A percentile compares a stretch with the other conserved stretches of the same genome.
phyloP scores from a whole-genome alignment of 371 early-diverging fungal species.

The Mortierella sp. region DNA sequence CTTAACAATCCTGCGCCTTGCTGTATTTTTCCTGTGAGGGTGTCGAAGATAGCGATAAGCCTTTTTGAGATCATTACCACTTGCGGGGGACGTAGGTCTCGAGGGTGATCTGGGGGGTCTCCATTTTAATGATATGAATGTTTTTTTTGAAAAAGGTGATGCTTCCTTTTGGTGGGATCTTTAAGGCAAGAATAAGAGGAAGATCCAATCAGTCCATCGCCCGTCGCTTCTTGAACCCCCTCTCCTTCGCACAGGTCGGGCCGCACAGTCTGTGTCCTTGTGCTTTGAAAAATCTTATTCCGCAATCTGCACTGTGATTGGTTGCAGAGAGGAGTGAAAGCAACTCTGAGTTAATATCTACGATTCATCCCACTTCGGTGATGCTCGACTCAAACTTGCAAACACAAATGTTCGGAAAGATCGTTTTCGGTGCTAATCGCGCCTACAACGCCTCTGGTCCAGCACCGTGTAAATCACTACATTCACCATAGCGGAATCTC shows the following conservation, averaged over 20 bases:
- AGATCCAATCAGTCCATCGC: constrained; percentile 11
- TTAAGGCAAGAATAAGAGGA: constrained; percentile 51
- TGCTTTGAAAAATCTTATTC: not conserved
- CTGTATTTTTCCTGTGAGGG: not conserved
- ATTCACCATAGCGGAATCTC: not conserved
- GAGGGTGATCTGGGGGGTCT: constrained; percentile 59
- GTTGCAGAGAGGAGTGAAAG: not conserved
- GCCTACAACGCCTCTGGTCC: not conserved
- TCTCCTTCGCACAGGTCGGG: not conserved
- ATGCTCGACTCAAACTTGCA: not conserved
- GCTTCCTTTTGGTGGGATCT: constrained; percentile 41
- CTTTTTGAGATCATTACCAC: constrained; percentile 29
- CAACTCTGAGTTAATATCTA: not conserved
- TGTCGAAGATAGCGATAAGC: not conserved
- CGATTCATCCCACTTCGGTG: not conserved
- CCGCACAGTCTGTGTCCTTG: not conserved
- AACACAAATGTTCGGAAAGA: not conserved
- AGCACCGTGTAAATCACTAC: not conserved
- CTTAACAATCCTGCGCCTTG: not conserved
- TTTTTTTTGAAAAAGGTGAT: constrained; percentile 27
- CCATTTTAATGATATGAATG: constrained; percentile 32
- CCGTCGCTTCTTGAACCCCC: not conserved
- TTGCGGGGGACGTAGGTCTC: constrained; percentile 60
- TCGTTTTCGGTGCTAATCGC: not conserved
- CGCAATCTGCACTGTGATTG: not conserved